Conservation (phyloP, 2,329 filamentous ascomycete species). For the Penicillium sp. region DNA sequence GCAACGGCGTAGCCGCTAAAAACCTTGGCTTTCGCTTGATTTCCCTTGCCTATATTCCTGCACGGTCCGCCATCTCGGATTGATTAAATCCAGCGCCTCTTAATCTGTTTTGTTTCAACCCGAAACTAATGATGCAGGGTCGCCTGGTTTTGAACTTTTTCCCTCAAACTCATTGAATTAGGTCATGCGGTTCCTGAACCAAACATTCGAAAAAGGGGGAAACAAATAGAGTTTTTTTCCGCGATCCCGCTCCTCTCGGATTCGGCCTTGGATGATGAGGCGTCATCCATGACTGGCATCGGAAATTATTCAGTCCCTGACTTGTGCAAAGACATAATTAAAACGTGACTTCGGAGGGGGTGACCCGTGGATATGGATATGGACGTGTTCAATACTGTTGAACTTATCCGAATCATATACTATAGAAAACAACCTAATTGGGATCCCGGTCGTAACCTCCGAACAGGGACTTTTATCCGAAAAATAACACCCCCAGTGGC, state of each 20-base stretch:
- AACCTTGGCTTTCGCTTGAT: conserved; percentile 20
- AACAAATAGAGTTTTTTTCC: neutral
- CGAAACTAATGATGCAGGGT: neutral
- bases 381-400: neutral
- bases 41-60: conserved; percentile 4
- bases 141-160: neutral
- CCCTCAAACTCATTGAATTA: neutral
- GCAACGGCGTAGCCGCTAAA: conserved; percentile 9
- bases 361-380: neutral
- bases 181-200: neutral
- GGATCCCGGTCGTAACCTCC: neutral
- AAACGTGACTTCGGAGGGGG: neutral
- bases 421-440: neutral
- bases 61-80: conserved; percentile 8
- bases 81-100: conserved; percentile 13
- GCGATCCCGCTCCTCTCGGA: neutral
- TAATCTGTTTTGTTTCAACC: conserved; percentile 14
- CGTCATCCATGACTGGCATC: neutral
- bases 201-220: neutral
- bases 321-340: neutral
- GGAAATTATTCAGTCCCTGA: neutral
- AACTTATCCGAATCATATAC: neutral
- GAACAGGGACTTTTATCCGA: neutral
- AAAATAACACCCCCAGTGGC: no score
- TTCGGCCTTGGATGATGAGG: neutral